Conservation (phyloP, 192 early-diverging fungal genomes). For the Mortierella hygrophila region DNA sequence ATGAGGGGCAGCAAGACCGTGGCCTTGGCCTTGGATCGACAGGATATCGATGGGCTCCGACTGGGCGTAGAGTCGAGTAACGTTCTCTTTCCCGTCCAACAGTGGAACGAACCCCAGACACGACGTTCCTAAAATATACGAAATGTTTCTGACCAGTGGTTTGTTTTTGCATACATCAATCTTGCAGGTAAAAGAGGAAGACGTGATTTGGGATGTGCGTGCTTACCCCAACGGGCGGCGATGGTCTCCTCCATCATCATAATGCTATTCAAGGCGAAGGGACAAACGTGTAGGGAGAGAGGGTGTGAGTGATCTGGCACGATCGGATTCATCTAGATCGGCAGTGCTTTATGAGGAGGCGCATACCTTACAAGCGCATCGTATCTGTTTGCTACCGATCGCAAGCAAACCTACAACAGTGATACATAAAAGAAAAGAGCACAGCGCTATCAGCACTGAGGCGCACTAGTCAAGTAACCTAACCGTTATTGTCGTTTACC, state of each 20-base stretch:
- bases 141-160: neutral
- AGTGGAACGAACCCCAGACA: slow-evolving; percentile 38
- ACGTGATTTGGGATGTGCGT: neutral
- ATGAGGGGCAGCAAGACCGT: neutral
- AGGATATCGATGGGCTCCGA: neutral
- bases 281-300: neutral
- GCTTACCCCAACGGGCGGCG: slow-evolving; percentile 41
- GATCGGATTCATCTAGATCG: too few relatives aligned
- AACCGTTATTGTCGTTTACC: neutral
- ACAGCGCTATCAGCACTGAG: neutral
- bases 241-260: slow-evolving; percentile 51
- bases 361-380: slow-evolving; percentile 51
- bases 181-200: too few relatives aligned
- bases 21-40: neutral
- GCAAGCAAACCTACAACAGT: slow-evolving; percentile 26
- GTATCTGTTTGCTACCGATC: slow-evolving; percentile 2
- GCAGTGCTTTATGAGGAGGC: too few relatives aligned
- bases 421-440: too few relatives aligned
- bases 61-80: slow-evolving; percentile 23
- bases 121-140: slow-evolving; percentile 12
- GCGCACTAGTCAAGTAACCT: neutral
- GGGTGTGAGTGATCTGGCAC: too few relatives aligned
- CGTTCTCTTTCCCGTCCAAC: slow-evolving; percentile 44
- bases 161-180: neutral
- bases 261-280: slow-evolving; percentile 19